Evolutionary conservation across 139 green algal species (phyloP), one percentile per base, ranked within the genome.

Genomic region (Desmodesmus armatus): DNA sequence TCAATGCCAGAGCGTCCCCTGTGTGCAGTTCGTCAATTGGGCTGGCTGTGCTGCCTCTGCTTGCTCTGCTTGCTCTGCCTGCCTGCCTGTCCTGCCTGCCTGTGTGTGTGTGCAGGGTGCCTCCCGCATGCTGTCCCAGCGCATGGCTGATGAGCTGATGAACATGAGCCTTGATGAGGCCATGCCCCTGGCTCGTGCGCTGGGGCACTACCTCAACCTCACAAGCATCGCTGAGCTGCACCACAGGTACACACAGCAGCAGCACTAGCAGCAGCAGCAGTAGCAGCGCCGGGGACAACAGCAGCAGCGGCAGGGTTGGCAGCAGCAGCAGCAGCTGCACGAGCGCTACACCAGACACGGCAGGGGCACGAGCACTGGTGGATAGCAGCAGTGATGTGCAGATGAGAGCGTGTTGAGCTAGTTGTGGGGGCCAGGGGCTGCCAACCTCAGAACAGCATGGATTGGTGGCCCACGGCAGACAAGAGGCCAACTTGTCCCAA

Each of bases 151-250:
- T 17, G 92, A 97, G 89, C 92, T 99, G 66, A 93, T 92, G 79
- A 85, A 87, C 27, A 93, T 99, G 91, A 85, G 89, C 40, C 78
- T 98, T 25, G 91, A 98, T 44, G 94, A 98, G 84, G 93, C 94
- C 2, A 72, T 98, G 67, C 95, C 95, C 15, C 84, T 98, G 19
- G 89, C 93, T 37, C 89, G 96, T 27, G 94, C 96, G 4, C 97
- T 92, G 31, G 92, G 93, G 0, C 94, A 98, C 86, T 98, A 98
- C 87, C 87, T 98, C 27, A 96, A 94, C 87, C 92, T 98, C 29
- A 95, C 89, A 6, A 80, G 83, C 71, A 96, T 97, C 81, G 95
- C 95, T 39, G 95, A 98, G 90, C 94, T 93, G 58, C 92, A 98
- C 76, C 93, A 97, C 90, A 93, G 89, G 94, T 95, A 37, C 5